Conservation (phyloP, 768 basidiomycete genomes). For the Boletus eberwhitei region DNA sequence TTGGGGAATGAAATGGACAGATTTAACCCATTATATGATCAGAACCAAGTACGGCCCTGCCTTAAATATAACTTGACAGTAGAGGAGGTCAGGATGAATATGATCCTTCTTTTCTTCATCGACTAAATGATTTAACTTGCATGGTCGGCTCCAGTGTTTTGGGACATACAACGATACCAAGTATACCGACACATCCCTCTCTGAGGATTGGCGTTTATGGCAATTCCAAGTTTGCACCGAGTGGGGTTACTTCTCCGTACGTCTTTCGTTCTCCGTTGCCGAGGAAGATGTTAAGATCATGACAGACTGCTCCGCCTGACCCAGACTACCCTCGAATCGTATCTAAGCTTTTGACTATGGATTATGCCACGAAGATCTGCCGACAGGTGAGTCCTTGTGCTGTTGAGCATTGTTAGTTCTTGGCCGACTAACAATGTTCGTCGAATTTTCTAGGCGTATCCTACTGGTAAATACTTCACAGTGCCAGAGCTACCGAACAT, state of each 20-base stretch:
- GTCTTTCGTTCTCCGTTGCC: slow-evolving; percentile 16
- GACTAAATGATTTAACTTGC: neutral
- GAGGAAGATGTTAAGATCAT: neutral
- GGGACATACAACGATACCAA: slow-evolving; percentile 72
- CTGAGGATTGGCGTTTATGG: slow-evolving; percentile 85
- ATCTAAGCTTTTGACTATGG: slow-evolving; percentile 70
- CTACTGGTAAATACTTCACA: slow-evolving; percentile 68
- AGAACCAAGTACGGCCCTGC: slow-evolving; percentile 61
- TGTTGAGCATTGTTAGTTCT: neutral
- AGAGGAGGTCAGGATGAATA: slow-evolving; percentile 44
- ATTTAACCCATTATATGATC: neutral
- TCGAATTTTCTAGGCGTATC: slow-evolving; percentile 53
- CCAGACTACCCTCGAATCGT: slow-evolving; percentile 70
- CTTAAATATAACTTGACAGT: slow-evolving; percentile 40
- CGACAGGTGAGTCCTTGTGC: slow-evolving; percentile 42
- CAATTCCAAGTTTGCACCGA: slow-evolving; percentile 89
- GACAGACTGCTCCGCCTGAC: slow-evolving; percentile 72
- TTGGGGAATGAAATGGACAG: neutral
- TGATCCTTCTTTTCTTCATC: neutral
- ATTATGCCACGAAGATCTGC: slow-evolving; percentile 70
- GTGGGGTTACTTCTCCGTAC: slow-evolving; percentile 91
- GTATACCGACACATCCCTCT: slow-evolving; percentile 58
- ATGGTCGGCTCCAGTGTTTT: slow-evolving; percentile 60
- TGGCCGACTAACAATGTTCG: neutral
- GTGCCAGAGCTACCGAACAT: slow-evolving; percentile 78